phyloP scores from a whole-genome alignment of 108 stramenopile species.

The Stephanodiscus triporus region DNA sequence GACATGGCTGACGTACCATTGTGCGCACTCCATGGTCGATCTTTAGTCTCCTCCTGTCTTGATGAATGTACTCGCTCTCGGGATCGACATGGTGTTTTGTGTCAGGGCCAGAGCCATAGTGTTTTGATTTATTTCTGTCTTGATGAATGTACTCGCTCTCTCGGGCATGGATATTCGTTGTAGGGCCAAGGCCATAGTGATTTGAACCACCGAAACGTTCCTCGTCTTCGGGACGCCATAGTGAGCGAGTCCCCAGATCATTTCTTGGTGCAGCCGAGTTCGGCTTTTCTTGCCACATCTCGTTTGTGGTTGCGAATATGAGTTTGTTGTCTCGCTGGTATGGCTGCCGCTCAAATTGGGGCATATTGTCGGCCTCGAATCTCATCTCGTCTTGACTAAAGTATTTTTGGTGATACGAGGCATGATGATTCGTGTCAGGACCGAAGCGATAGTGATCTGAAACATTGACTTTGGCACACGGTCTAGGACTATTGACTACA shows the following conservation, averaged over 20 bases:
- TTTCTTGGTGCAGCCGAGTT: constrained; percentile 10
- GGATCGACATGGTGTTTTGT: too few relatives aligned
- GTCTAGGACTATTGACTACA: constrained; percentile 2
- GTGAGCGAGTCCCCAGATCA: constrained; percentile 3
- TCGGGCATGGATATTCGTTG: neutral
- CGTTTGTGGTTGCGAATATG: neutral
- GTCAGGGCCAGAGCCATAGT: too few relatives aligned
- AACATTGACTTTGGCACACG: constrained; percentile 1
- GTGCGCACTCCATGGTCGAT: neutral
- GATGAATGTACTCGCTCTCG: constrained; percentile 3
- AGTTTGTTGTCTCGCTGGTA: neutral
- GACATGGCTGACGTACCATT: neutral
- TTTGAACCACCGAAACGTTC: neutral
- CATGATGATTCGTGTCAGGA: neutral
- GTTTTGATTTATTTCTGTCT: neutral
- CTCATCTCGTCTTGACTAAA: constrained; percentile 1
- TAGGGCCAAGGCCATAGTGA: neutral
- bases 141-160: constrained; percentile 1
- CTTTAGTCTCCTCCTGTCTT: neutral
- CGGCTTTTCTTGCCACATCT: neutral
- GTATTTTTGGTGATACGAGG: constrained; percentile 10
- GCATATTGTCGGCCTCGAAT: neutral
- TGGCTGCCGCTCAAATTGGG: neutral
- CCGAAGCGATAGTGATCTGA: constrained; percentile 14
- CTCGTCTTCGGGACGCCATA: neutral